Base-by-base conservation (phyloP, 345 rosid genomes). In the Gossypium sturtianum region DNA sequence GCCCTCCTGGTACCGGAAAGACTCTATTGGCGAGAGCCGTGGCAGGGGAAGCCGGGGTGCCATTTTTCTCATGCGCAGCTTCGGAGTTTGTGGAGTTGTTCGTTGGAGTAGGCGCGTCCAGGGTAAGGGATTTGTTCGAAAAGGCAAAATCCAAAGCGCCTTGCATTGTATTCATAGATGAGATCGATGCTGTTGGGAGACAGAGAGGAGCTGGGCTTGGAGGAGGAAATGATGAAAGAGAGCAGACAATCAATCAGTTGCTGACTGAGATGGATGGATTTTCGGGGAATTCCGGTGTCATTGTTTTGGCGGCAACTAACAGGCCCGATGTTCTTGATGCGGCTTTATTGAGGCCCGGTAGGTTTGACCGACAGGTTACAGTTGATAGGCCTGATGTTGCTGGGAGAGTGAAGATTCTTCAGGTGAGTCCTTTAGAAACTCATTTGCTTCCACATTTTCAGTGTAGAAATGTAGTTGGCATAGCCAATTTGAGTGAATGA, bases 161-260 rank as follows among this genome's bases (percentile, higher is more conserved):
- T 2, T 89, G 90, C 74, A 87, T 88, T 78, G 98, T 86, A 60
- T 90, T 94, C 49, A 90, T 90, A 5, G 97, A 94, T 84, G 98
- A 94, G 78, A 94, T 94, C 81, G 97, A 88, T 68, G 98, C 91
- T 3, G 98, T 92, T 17, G 95, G 94, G 54, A 85, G 98, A 80
- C 96, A 94, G 82, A 89, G 98, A 80, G 98, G 98, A 76, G 96
- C 97, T 12, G 98, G 97, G 15, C 85, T 89, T 64, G 97, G 97
- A 67, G 98, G 97, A 59, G 98, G 97, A 68, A 91, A 91, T 74
- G 97, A 94, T 74, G 97, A 94, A 84, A 92, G 94, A 29, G 98
- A 94, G 75, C 97, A 92, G 82, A 92, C 97, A 0, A 89, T 92
- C 66, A 90, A 92, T 78, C 94, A 90, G 88, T 70, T 90, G 67